Evolutionary conservation across 169 alveolate species (phyloP).

Genomic region (Plasmodium adleri): DNA sequence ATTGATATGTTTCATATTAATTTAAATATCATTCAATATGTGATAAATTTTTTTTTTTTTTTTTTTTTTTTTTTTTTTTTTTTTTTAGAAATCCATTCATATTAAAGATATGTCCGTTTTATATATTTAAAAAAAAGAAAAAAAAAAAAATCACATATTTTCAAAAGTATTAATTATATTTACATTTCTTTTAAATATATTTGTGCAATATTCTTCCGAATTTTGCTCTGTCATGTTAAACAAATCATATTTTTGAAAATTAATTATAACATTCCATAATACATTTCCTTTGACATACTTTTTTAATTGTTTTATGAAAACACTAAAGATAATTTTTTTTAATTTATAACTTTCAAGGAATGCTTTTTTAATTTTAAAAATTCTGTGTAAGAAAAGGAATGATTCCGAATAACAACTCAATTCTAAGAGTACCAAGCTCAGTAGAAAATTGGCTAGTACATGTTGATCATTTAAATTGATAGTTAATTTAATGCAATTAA

Average conservation of each 20-base stretch:
- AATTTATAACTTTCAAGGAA: conserved; percentile 72
- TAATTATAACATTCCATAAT: conserved; percentile 48
- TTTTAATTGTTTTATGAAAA: conserved; percentile 67
- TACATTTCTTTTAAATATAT: conserved; percentile 47
- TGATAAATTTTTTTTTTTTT: background rate
- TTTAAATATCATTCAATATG: background rate
- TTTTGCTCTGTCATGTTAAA: conserved; percentile 57
- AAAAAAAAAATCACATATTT: conserved; percentile 15
- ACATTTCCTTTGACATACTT: conserved; percentile 29
- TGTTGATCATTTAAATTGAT: conserved; percentile 58
- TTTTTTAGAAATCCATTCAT: too few species aligned
- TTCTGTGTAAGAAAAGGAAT: conserved; percentile 50
- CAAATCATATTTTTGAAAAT: conserved; percentile 52
- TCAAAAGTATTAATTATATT: conserved; percentile 29
- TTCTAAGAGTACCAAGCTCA: conserved; percentile 65
- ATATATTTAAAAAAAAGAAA: conserved; percentile 6
- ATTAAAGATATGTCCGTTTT: too few species aligned
- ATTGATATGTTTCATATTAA: too few species aligned
- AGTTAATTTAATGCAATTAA: conserved; percentile 59
- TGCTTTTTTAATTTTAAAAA: conserved; percentile 64
- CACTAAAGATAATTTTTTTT: conserved; percentile 46
- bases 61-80: background rate
- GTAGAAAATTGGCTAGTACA: conserved; percentile 59
- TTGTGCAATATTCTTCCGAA: conserved; percentile 29
- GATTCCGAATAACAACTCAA: conserved; percentile 74